Conservation (phyloP, 768 basidiomycete species). For the Tylopilus rubrobrunneus region DNA sequence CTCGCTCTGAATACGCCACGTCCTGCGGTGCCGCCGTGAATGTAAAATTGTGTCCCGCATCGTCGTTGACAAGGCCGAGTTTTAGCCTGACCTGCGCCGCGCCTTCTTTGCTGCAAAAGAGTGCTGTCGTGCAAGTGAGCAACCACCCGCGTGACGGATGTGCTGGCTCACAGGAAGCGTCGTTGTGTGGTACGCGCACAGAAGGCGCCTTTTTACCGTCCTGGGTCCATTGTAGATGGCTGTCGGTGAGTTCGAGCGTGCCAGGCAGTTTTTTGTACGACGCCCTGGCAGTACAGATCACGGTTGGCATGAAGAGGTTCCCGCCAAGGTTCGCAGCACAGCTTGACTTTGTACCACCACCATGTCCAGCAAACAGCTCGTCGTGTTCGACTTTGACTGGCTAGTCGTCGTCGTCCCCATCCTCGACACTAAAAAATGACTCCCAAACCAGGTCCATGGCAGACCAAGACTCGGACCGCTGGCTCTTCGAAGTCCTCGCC, state of each 20-base stretch:
- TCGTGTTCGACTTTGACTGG: conserved; percentile 99
- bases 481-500: conserved; percentile 84
- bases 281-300: conserved; percentile 54
- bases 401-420: conserved; percentile 25
- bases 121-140: conserved; percentile 40
- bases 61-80: conserved; percentile 63
- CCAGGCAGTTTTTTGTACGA: conserved; percentile 83
- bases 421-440: not conserved
- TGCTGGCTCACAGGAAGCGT: conserved; percentile 55
- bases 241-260: conserved; percentile 68
- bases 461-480: conserved; percentile 97
- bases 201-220: conserved; percentile 62
- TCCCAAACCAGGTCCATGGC: conserved; percentile 66
- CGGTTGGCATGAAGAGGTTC: not conserved
- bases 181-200: conserved; percentile 57
- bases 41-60: conserved; percentile 77
- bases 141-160: conserved; percentile 4
- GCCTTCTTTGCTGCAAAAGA: conserved; percentile 85
- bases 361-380: conserved; percentile 54
- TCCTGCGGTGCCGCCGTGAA: conserved; percentile 61
- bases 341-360: not conserved
- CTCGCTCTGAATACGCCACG: conserved; percentile 66
- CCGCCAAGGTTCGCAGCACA: not conserved
- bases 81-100: conserved; percentile 78
- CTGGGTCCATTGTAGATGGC: conserved; percentile 76